Evolutionary conservation across 2,329 filamentous ascomycete species (phyloP).

Genomic region (Pseudogymnoascus sp.): DNA sequence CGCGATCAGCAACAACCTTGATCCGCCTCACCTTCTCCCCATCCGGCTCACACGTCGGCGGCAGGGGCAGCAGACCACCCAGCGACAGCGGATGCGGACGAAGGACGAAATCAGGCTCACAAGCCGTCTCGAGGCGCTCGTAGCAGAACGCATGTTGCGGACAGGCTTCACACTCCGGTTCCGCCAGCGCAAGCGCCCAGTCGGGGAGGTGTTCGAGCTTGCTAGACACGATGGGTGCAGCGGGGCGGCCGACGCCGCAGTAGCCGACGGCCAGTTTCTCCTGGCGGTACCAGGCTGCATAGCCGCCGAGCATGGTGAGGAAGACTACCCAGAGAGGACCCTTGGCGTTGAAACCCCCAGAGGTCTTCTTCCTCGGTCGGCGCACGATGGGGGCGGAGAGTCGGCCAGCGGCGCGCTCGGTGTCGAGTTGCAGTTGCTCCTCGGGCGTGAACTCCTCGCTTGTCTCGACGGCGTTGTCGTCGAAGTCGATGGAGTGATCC

Average conservation of each 20-base stretch:
- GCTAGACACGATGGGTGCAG: conserved; percentile 36
- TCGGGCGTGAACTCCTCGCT: conserved; percentile 94
- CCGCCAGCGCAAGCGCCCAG: conserved; percentile 58
- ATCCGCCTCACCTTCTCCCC: conserved; percentile 84
- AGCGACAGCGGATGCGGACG: conserved; percentile 77
- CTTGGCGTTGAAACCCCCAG: conserved; percentile 43
- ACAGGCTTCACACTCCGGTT: conserved; percentile 82
- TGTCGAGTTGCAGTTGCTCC: conserved; percentile 72
- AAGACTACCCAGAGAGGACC: conserved; percentile 65
- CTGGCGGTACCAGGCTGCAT: conserved; percentile 78
- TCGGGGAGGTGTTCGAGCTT: conserved; percentile 60
- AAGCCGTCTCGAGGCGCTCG: conserved; percentile 64
- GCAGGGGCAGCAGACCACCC: conserved; percentile 70
- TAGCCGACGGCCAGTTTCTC: conserved; percentile 97
- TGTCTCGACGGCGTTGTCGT: conserved; percentile 46
- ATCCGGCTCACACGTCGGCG: conserved; percentile 90
- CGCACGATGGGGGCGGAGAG: conserved; percentile 36
- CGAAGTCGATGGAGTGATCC: conserved; percentile 30
- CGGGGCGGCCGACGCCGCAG: conserved; percentile 71
- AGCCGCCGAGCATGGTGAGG: conserved; percentile 59
- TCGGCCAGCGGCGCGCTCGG: conserved; percentile 53
- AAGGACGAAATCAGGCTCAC: conserved; percentile 80
- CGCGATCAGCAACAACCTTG: conserved; percentile 78
- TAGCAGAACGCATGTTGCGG: conserved; percentile 87
- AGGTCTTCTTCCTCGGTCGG: conserved; percentile 34